These are phyloP conservation scores for Suillus paluster DNA, from an alignment of 768 basidiomycete species.

Conservation along the genomic window DNA sequence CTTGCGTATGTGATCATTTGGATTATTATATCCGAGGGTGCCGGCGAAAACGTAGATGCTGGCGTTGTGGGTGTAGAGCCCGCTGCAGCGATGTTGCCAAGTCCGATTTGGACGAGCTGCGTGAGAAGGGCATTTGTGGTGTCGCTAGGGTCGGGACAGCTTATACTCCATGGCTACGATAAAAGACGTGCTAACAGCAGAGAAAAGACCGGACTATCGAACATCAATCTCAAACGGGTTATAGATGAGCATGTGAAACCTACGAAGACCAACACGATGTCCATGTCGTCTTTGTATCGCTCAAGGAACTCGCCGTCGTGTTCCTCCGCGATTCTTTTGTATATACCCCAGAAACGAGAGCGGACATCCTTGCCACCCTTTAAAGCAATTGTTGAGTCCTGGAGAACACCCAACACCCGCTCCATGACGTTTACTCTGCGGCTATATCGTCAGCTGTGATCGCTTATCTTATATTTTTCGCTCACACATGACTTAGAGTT, in stretches of 20 bases:
- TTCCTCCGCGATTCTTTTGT: constrained; percentile 16
- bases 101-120: constrained; percentile 13
- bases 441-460: background rate
- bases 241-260: background rate
- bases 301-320: constrained; percentile 23
- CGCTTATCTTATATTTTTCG: background rate
- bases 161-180: constrained; percentile 13
- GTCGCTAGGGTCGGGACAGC: constrained; percentile 13
- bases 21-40: background rate
- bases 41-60: background rate
- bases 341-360: constrained; percentile 17
- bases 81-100: constrained; percentile 7
- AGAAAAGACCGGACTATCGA: constrained; percentile 16
- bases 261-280: constrained; percentile 26
- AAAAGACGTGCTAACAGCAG: constrained; percentile 16
- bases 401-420: background rate
- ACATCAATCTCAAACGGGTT: background rate
- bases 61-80: background rate
- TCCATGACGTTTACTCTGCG: background rate
- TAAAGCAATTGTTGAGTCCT: background rate
- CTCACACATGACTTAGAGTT: background rate
- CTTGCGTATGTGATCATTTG: constrained; percentile 18
- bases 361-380: background rate
- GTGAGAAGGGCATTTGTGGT: constrained; percentile 16
- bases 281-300: constrained; percentile 18